These are phyloP conservation scores for Leptosphaerulina australis DNA, from an alignment of 2,329 filamentous ascomycete species.

Conservation along the genomic window DNA sequence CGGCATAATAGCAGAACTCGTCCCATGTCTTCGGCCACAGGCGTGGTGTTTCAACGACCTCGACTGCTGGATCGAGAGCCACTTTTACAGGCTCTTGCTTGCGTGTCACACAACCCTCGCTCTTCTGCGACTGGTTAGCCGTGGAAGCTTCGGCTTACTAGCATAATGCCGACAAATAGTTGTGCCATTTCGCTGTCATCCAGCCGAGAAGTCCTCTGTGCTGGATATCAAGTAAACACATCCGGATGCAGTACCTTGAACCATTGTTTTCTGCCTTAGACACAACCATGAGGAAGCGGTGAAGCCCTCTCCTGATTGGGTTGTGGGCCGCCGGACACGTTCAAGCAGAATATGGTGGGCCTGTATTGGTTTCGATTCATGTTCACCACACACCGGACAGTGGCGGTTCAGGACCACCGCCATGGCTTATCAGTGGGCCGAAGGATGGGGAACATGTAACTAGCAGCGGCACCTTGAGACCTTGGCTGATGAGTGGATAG, in stretches of 20 bases:
- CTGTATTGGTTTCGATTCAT: slow-evolving; percentile 13
- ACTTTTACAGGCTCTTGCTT: slow-evolving; percentile 20
- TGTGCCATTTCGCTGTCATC: slow-evolving; percentile 34
- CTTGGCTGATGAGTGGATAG: slow-evolving; percentile 38
- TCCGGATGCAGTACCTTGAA: slow-evolving; percentile 24
- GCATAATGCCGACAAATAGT: slow-evolving; percentile 29
- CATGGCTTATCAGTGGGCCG: slow-evolving; percentile 19
- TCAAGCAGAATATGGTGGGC: slow-evolving; percentile 3
- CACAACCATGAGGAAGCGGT: slow-evolving; percentile 43
- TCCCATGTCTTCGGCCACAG: slow-evolving; percentile 38
- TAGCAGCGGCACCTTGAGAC: slow-evolving; percentile 23
- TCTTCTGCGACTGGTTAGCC: slow-evolving; percentile 35
- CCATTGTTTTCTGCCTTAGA: slow-evolving; percentile 37
- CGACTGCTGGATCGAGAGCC: slow-evolving; percentile 28
- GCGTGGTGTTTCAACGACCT: slow-evolving; percentile 34
- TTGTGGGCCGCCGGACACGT: slow-evolving; percentile 7
- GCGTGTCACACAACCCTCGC: slow-evolving; percentile 32
- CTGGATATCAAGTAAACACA: slow-evolving; percentile 32
- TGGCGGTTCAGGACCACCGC: slow-evolving; percentile 8
- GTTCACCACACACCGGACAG: slow-evolving; percentile 18
- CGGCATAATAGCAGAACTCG: slow-evolving; percentile 38
- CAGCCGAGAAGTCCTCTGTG: slow-evolving; percentile 35
- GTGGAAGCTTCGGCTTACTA: slow-evolving; percentile 26
- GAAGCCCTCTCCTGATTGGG: slow-evolving; percentile 32
- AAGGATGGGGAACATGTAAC: slow-evolving; percentile 4